A percentile compares a stretch with the other conserved stretches of the same genome.
Conservation (phyloP, 2,329 filamentous ascomycete species). For the Pezicula radicicola region DNA sequence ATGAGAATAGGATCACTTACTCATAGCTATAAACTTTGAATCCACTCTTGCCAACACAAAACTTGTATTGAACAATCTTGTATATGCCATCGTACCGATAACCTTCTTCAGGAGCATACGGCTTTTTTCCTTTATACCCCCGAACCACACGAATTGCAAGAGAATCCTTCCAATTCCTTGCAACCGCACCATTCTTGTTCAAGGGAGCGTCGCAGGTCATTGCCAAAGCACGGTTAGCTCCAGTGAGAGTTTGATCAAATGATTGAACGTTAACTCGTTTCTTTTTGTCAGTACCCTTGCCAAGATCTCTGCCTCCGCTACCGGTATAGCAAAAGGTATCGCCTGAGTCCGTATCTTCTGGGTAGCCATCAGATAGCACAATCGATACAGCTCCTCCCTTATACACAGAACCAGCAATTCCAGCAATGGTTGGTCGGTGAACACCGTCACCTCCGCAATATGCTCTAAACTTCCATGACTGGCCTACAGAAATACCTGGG, state of each 20-base stretch:
- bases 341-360: not conserved
- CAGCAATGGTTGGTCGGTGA: not conserved
- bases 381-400: constrained; percentile 1
- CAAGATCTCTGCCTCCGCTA: not conserved
- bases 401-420: not conserved
- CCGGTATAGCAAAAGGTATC: not conserved
- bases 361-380: not conserved
- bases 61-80: not conserved
- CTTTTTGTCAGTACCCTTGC: not conserved
- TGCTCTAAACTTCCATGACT: not conserved
- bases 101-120: not conserved
- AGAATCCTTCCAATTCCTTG: not conserved
- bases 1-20: not conserved
- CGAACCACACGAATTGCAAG: not conserved
- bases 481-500: constrained; percentile 1
- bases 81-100: not conserved
- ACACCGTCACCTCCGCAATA: not conserved
- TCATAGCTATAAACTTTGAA: not conserved
- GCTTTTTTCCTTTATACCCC: not conserved
- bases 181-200: not conserved
- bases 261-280: not conserved
- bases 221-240: not conserved
- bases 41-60: not conserved
- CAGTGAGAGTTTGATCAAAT: not conserved
- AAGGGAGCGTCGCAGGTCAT: not conserved